These are phyloP conservation scores for Chrysoporthe austroafricana DNA, from an alignment of 2,329 filamentous ascomycete genomes.

Conservation along the genomic window DNA sequence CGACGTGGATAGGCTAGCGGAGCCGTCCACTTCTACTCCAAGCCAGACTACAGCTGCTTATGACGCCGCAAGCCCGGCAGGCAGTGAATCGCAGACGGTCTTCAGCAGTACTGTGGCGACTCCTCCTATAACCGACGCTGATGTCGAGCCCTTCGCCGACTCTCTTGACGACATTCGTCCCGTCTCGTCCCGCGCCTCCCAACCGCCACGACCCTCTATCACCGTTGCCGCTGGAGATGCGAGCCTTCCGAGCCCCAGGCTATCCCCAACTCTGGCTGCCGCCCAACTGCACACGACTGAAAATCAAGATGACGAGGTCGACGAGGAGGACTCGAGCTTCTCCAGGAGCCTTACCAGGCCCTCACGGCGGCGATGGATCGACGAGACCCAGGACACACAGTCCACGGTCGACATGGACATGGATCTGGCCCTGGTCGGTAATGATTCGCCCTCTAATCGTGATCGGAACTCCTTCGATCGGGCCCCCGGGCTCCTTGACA, in stretches of 20 bases:
- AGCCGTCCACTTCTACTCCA: conserved; percentile 50
- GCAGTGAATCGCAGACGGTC: conserved; percentile 60
- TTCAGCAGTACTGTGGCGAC: conserved; percentile 71
- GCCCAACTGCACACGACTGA: conserved; percentile 51
- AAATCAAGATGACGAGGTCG: conserved; percentile 49
- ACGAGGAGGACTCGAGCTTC: conserved; percentile 44
- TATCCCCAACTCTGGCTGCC: conserved; percentile 89
- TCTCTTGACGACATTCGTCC: conserved; percentile 52
- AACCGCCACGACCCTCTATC: conserved; percentile 61
- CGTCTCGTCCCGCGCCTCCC: conserved; percentile 50
- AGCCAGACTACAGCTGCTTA: conserved; percentile 46
- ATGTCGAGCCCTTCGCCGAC: conserved; percentile 64
- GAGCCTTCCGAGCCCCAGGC: conserved; percentile 89
- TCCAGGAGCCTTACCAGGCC: conserved; percentile 40
- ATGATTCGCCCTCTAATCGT: conserved; percentile 36
- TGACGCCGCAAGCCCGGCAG: conserved; percentile 55
- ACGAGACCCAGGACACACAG: conserved; percentile 45
- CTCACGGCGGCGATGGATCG: conserved; percentile 37
- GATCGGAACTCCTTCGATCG: conserved; percentile 37
- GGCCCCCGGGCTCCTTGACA: conserved; percentile 66
- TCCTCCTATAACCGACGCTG: conserved; percentile 74
- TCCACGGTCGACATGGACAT: conserved; percentile 43
- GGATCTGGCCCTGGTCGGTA: conserved; percentile 34
- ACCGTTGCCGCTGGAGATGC: conserved; percentile 80
- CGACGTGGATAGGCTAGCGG: conserved; percentile 46